phyloP scores from a whole-genome alignment of 192 early-diverging fungal genomes.

The Piromyces finnis region DNA sequence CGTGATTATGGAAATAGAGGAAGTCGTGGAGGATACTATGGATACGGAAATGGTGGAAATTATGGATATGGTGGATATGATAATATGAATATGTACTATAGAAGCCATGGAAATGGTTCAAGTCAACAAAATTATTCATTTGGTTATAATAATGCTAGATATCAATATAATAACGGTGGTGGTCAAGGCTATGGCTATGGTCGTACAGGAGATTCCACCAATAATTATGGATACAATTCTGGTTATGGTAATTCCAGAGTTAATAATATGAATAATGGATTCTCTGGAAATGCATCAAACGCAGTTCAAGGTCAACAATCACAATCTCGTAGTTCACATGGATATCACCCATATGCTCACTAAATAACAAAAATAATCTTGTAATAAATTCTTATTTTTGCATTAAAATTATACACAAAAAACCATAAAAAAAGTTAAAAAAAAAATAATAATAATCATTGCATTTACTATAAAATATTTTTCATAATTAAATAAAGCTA shows the following conservation, averaged over 20 bases:
- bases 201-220: background rate
- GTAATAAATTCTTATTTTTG: background rate
- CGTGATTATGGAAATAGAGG: constrained; percentile 14
- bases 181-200: background rate
- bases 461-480: too few species aligned
- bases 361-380: background rate
- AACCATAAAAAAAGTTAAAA: too few species aligned
- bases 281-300: background rate
- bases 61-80: constrained; percentile 15
- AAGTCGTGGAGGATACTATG: constrained; percentile 8
- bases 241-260: background rate
- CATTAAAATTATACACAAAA: too few species aligned
- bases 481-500: too few species aligned
- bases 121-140: background rate
- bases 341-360: background rate
- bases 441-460: too few species aligned
- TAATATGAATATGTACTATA: background rate
- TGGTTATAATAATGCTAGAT: background rate
- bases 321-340: background rate
- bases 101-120: background rate
- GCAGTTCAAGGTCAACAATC: background rate
- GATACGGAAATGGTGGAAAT: constrained; percentile 13
- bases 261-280: background rate
- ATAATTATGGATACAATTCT: background rate
- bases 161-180: background rate